Conservation (phyloP, 2,329 filamentous ascomycete genomes). For the Bisporella sp. region DNA sequence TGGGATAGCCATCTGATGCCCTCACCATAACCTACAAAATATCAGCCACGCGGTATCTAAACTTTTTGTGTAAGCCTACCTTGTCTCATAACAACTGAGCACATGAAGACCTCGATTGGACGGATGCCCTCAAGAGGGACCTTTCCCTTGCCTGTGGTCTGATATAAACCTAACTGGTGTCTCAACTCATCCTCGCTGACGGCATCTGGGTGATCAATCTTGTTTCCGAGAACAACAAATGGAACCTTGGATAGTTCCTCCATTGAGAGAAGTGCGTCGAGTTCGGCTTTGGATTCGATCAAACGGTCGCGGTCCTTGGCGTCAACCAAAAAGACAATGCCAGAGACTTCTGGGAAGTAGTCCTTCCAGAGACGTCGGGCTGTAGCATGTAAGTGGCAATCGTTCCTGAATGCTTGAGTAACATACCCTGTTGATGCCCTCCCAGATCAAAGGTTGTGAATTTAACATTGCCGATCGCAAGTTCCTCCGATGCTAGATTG, state of each 20-base stretch:
- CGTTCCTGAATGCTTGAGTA: neutral
- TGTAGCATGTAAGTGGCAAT: conserved; percentile 28
- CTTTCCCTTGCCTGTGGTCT: conserved; percentile 95
- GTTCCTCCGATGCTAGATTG: conserved; percentile 71
- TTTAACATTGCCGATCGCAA: conserved; percentile 86
- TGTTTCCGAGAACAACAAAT: conserved; percentile 95
- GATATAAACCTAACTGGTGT: conserved; percentile 86
- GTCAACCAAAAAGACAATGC: conserved; percentile 96
- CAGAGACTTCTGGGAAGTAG: conserved; percentile 93
- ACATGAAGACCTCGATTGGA: conserved; percentile 98
- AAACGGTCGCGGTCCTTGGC: conserved; percentile 96
- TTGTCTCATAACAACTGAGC: conserved; percentile 96
- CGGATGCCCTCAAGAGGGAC: conserved; percentile 85
- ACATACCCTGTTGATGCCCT: conserved; percentile 81
- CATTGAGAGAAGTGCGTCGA: conserved; percentile 92
- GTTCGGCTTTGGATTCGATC: conserved; percentile 89
- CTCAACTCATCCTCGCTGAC: conserved; percentile 93
- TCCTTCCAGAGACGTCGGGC: conserved; percentile 93
- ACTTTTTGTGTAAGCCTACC: conserved; percentile 40
- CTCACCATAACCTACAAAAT: conserved; percentile 65
- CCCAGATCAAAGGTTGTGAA: conserved; percentile 94
- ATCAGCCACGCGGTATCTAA: conserved; percentile 7
- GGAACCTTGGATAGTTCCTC: conserved; percentile 94
- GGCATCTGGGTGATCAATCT: conserved; percentile 97
- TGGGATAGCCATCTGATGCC: conserved; percentile 88